phyloP scores from a whole-genome alignment of 2,329 filamentous ascomycete genomes.

The Curvularia sp. region DNA sequence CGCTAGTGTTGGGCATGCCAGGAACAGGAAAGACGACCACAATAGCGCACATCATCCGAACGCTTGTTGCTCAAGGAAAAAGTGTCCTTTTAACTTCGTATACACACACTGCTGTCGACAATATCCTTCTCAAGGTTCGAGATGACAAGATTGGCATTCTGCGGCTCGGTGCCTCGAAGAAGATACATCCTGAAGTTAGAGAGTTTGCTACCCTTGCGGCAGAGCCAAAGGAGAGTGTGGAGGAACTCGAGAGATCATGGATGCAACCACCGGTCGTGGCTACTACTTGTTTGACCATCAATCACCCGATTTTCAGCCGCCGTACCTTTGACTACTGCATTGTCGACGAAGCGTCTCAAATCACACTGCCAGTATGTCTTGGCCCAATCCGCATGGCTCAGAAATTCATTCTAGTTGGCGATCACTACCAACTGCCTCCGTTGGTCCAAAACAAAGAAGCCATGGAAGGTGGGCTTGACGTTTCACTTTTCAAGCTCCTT shows the following conservation, averaged over 20 bases:
- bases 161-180: constrained; percentile 82
- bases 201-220: constrained; percentile 82
- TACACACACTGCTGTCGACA: constrained; percentile 97
- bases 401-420: constrained; percentile 93
- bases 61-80: constrained; percentile 86
- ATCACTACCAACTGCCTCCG: constrained; percentile 94
- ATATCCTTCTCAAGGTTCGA: constrained; percentile 91
- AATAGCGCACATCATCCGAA: constrained; percentile 94
- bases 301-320: constrained; percentile 85
- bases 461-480: constrained; percentile 82
- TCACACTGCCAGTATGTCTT: constrained; percentile 91
- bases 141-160: constrained; percentile 78
- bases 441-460: constrained; percentile 93
- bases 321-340: constrained; percentile 97
- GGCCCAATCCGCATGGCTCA: constrained; percentile 92
- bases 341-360: constrained; percentile 96
- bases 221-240: constrained; percentile 75
- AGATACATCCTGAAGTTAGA: constrained; percentile 86
- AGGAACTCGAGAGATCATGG: constrained; percentile 84
- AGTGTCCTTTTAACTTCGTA: constrained; percentile 93
- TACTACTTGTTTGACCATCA: constrained; percentile 92
- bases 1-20: constrained; percentile 96
- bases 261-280: constrained; percentile 88
- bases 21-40: constrained; percentile 98
- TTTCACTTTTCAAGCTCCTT: constrained; percentile 91